Conservation (phyloP, 2,329 filamentous ascomycete genomes). For the Neonectria hederae region DNA sequence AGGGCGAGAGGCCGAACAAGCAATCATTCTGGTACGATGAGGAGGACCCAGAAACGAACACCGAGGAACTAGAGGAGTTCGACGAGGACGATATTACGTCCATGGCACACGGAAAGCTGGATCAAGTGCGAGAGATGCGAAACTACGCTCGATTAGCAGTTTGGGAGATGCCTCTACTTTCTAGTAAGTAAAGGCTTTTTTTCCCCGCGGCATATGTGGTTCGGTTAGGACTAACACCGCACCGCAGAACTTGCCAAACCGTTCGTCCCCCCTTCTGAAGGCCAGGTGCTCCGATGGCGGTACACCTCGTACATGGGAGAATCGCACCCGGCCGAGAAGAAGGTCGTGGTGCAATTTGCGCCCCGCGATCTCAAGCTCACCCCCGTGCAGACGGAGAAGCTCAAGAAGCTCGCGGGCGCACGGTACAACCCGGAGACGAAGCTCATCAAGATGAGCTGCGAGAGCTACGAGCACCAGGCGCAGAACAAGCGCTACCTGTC, state of each 20-base stretch:
- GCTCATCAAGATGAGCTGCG: constrained; percentile 88
- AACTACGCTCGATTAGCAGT: constrained; percentile 87
- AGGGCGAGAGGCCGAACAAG: constrained; percentile 47
- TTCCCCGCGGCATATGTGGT: no score
- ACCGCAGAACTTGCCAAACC: constrained; percentile 80
- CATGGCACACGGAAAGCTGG: constrained; percentile 85
- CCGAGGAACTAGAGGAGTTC: constrained; percentile 69
- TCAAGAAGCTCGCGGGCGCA: constrained; percentile 85
- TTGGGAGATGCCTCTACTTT: constrained; percentile 94
- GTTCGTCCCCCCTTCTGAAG: constrained; percentile 74
- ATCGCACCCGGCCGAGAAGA: constrained; percentile 87
- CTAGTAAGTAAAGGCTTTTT: constrained; percentile 70
- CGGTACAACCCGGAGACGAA: constrained; percentile 89
- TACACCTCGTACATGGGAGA: constrained; percentile 98
- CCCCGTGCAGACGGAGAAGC: constrained; percentile 75
- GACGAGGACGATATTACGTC: constrained; percentile 86
- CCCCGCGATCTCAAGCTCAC: constrained; percentile 77
- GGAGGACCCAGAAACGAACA: constrained; percentile 58
- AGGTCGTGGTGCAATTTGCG: constrained; percentile 93
- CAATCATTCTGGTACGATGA: constrained; percentile 60
- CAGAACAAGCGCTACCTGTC: constrained; percentile 97
- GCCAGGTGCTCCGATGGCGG: constrained; percentile 86
- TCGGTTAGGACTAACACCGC: constrained; percentile 18
- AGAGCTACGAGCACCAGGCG: constrained; percentile 86
- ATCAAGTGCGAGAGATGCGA: constrained; percentile 87